phyloP scores from a whole-genome alignment of 306 rosid genomes.

The Castanea crenata region DNA sequence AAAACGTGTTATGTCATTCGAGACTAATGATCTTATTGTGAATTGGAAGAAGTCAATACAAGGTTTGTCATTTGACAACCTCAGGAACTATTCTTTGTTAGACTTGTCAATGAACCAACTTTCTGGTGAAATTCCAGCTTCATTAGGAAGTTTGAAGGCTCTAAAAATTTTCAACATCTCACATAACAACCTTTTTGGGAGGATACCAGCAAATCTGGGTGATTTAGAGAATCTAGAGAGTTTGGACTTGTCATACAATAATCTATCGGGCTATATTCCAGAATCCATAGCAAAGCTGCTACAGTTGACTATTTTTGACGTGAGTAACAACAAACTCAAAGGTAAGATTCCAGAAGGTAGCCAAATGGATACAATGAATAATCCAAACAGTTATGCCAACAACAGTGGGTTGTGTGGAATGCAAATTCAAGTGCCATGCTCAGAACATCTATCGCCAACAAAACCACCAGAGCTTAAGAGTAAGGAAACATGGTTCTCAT shows the following conservation, averaged over 20 bases:
- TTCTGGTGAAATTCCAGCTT: constrained; percentile 16
- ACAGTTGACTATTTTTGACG: constrained; percentile 10
- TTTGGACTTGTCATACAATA: constrained; percentile 32
- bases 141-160: constrained; percentile 25
- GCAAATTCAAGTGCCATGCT: constrained; percentile 21
- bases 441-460: constrained; percentile 4
- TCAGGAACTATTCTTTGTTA: constrained; percentile 13
- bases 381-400: constrained; percentile 23
- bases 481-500: too few species aligned
- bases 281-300: constrained; percentile 8
- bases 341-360: constrained; percentile 27
- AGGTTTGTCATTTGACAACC: constrained; percentile 17
- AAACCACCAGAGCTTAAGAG: not conserved
- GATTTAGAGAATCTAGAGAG: constrained; percentile 27
- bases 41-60: constrained; percentile 26
- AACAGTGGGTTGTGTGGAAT: constrained; percentile 31
- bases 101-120: constrained; percentile 27
- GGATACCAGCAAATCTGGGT: constrained; percentile 26
- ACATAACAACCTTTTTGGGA: constrained; percentile 22
- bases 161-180: constrained; percentile 29
- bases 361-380: constrained; percentile 29
- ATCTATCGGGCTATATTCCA: constrained; percentile 25
- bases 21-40: not conserved
- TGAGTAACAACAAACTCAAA: not conserved
- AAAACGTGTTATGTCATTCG: too few species aligned